Evolutionary conservation across 2,329 filamentous ascomycete genomes (phyloP).

Genomic region (Aureobasidium vineae): DNA sequence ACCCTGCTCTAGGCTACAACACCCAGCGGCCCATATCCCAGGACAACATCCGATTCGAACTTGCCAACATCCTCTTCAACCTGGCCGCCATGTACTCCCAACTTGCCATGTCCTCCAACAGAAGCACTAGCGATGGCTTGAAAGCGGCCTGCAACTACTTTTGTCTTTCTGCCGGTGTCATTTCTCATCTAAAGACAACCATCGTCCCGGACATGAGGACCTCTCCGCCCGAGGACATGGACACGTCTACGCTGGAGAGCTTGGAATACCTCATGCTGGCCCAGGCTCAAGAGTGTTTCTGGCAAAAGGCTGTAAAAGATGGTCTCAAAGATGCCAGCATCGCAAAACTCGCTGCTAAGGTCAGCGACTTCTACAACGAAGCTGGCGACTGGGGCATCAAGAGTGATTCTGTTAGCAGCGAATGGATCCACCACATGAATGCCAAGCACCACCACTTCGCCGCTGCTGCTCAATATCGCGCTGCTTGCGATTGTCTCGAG

Average conservation of each 20-base stretch:
- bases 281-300: conserved; percentile 96
- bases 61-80: conserved; percentile 91
- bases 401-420: conserved; percentile 83
- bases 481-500: conserved; percentile 86
- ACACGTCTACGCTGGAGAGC: conserved; percentile 78
- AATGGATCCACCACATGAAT: conserved; percentile 97
- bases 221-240: conserved; percentile 88
- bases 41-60: conserved; percentile 73
- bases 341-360: conserved; percentile 83
- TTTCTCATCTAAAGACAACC: conserved; percentile 71
- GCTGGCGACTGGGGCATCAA: conserved; percentile 84
- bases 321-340: conserved; percentile 89
- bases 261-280: conserved; percentile 81
- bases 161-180: conserved; percentile 78
- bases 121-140: conserved; percentile 74
- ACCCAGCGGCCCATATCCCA: conserved; percentile 67
- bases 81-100: conserved; percentile 92
- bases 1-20: conserved; percentile 88
- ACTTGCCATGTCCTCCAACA: conserved; percentile 76
- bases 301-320: conserved; percentile 95
- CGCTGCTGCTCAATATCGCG: conserved; percentile 88
- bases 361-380: conserved; percentile 84
- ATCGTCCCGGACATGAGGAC: conserved; percentile 80
- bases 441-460: conserved; percentile 98
- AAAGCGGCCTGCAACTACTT: conserved; percentile 89